Base-by-base conservation (phyloP, 345 rosid genomes). In the Eucalyptus virginea region DNA sequence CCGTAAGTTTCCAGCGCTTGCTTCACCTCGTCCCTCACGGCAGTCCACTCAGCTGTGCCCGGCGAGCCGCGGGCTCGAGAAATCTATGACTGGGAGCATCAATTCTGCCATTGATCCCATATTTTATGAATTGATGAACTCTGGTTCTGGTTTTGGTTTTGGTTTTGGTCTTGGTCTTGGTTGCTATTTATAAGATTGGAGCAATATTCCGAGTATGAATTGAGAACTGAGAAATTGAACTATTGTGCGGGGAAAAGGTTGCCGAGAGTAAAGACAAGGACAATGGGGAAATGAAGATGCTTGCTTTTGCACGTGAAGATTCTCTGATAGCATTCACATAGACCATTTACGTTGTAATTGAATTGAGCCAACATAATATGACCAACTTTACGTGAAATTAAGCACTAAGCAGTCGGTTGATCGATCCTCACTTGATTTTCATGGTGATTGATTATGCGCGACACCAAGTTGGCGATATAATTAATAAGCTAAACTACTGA, bases 1-100 rank as follows among this genome's bases (percentile, higher is more conserved):
- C 98, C 97, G 40, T 92, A 94, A 48, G 94, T 93, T 90, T 94
- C 94, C 9, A 95, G 91, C 21, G 96, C 94, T 91, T 88, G 69
- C 32, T 89, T 72, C 88, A 94, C 95, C 50, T 91, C 86, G 86
- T 88, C 88, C 90, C 88, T 92, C 89, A 92, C 90, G 30, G 60
- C 87, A 45, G 88, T 91, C 95, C 96, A 96, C 86, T 93, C 94
- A 2, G 58, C 90, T 2, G 91, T 88, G 88, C 93, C 97, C 3
- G 93, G 92, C 83, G 16, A 94, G 87, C 83, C 62, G 87, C 47
- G 87, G 56, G 52, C 44, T 87, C 86, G 67, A 93, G 91, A 96
- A 95, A 88, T 94, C 90, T 5, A 96, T 91, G 18, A 91, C 81
- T 0, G 96, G 95, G 81, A 95, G 94, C 49, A 48, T 88, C 37